Base-by-base conservation (phyloP, 257 asterid genomes). In the Anisodus tanguticus region DNA sequence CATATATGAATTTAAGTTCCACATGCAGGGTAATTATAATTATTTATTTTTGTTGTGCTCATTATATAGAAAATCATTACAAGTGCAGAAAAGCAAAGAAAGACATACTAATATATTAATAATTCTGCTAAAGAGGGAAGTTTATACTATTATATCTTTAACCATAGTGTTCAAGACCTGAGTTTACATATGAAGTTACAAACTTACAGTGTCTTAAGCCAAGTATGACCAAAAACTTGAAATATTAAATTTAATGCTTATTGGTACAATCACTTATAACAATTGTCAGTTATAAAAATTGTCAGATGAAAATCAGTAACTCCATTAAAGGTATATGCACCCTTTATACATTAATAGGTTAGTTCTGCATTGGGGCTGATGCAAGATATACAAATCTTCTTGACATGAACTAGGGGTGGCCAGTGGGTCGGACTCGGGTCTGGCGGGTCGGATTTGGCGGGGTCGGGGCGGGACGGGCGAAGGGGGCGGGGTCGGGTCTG, bases 1-100 rank as follows among this genome's bases (percentile, higher is more conserved):
- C 58, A 19, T n/a, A 19, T n/a, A 71, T 71, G 39, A 71, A 71
- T 71, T 10, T 45, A 45, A 45, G 17, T 71, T 71, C 41, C 80
- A 72, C 9, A 72, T 72, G 79, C 17, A 45, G 59, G 8, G 3
- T 72, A 19, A 72, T 45, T 47, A 47, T n/a, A 43, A 10, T 19
- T 72, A n/a, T 45, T n/a, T 45, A 5, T 19, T 45, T 45, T 72
- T 10, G 10, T 9, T n/a, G 9, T 4, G 17, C 57, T n/a, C 5
- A 19, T 72, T 45, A 45, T 0, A 39, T 9, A 43, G 79, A n/a
- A 45, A 5, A 43, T 43, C 4, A 71, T 71, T 37, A 17, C 16
- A 43, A 4, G 16, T 8, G 79, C 17, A 45, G 55, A 43, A 17
- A 70, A 43, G 3, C 77, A 66, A 63, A 31, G 72, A 26, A 63